phyloP scores from a whole-genome alignment of 2,329 filamentous ascomycete genomes.

The Coniella lustricola region DNA sequence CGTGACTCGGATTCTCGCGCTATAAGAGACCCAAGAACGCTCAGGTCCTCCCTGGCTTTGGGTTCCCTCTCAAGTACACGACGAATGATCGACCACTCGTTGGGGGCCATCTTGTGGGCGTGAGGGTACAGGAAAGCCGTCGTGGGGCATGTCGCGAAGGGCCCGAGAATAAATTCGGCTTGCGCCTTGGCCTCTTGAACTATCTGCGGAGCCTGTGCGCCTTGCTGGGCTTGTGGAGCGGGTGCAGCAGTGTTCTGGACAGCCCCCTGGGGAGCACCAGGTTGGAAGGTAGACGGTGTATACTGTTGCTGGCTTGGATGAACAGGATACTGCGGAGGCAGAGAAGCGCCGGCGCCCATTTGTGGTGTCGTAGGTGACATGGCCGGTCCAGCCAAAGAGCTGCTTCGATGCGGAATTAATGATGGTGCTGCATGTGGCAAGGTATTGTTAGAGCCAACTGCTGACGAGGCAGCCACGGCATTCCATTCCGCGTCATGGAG shows the following conservation, averaged over 20 bases:
- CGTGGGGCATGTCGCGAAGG: constrained; percentile 55
- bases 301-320: constrained; percentile 15
- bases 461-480: constrained; percentile 17
- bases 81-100: constrained; percentile 68
- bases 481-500: constrained; percentile 26
- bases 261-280: constrained; percentile 2
- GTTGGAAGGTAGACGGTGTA: constrained; percentile 9
- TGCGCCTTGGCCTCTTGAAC: constrained; percentile 37
- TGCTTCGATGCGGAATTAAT: constrained; percentile 33
- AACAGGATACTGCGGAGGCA: constrained; percentile 22
- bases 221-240: too few species aligned
- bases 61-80: constrained; percentile 61
- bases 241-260: constrained; percentile 21
- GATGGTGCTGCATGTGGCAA: constrained; percentile 30
- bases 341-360: constrained; percentile 21
- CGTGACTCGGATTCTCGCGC: constrained; percentile 36
- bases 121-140: constrained; percentile 64
- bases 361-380: constrained; percentile 49
- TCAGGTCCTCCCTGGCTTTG: constrained; percentile 55
- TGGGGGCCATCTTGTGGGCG: constrained; percentile 59
- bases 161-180: constrained; percentile 56
- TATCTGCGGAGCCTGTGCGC: constrained; percentile 12
- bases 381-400: constrained; percentile 41
- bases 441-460: constrained; percentile 16
- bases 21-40: constrained; percentile 47